phyloP scores from a whole-genome alignment of 2,329 filamentous ascomycete genomes.

The Gnomoniopsis sp. region DNA sequence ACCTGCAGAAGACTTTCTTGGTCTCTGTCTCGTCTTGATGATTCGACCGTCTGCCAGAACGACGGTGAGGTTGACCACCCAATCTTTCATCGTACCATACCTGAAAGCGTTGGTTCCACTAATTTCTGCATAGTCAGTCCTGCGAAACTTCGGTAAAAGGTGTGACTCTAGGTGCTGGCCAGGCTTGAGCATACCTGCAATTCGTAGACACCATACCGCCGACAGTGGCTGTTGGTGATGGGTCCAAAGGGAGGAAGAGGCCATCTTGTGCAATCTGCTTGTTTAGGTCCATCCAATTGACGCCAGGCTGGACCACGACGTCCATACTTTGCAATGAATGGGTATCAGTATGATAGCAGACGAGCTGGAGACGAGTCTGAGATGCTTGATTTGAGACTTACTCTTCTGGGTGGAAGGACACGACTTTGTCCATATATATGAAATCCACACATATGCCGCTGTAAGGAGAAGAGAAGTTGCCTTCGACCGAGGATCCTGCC shows the following conservation, averaged over 20 bases:
- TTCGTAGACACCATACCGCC: slow-evolving; percentile 65
- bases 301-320: slow-evolving; percentile 65
- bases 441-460: slow-evolving; percentile 71
- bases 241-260: slow-evolving; percentile 68
- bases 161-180: not conserved
- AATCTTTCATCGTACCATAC: slow-evolving; percentile 76
- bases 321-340: slow-evolving; percentile 48
- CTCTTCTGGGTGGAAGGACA: slow-evolving; percentile 62
- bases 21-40: slow-evolving; percentile 65
- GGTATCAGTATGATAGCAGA: not conserved
- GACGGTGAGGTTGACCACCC: slow-evolving; percentile 68
- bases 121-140: not conserved
- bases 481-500: slow-evolving; percentile 70
- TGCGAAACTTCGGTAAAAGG: not conserved
- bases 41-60: slow-evolving; percentile 67
- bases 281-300: slow-evolving; percentile 67
- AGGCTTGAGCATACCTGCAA: slow-evolving; percentile 43
- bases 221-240: slow-evolving; percentile 57
- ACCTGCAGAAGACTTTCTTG: slow-evolving; percentile 66
- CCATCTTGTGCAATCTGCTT: slow-evolving; percentile 58
- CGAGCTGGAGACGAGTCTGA: not conserved
- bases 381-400: not conserved
- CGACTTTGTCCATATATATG: slow-evolving; percentile 61
- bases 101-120: slow-evolving; percentile 54
- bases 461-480: slow-evolving; percentile 64